Base-by-base conservation (phyloP, 2,329 filamentous ascomycete genomes). In the Cladorrhinum sp. region DNA sequence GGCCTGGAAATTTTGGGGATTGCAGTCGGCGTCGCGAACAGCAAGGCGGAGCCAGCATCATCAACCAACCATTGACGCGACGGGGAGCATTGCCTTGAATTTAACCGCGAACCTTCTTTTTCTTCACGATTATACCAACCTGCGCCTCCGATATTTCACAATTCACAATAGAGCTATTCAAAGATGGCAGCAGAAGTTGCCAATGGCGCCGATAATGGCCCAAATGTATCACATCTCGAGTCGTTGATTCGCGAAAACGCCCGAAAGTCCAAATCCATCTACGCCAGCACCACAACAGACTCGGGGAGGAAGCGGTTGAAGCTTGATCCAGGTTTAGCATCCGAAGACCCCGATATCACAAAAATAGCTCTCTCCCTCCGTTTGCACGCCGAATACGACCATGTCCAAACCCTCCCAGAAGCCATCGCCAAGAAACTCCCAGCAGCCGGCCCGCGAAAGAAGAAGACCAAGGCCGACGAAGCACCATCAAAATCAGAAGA, bases 341-440 rank as follows among this genome's bases (percentile, higher is more conserved):
- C 76, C 3, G 74, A 78, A 59, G 75, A 77, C 53, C 75, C 79
- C 7, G 72, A 75, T 60, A 69, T 76, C 48, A 73, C 73, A 57
- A 72, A 74, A 62, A 67, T 79, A 51, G 76, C 78, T 55, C 76
- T 87, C 50, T 76, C 82, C 28, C 75, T 81, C 58, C 84, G 88
- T 53, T 86, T 90, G 71, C 81, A 82, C 57, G 80, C 80, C 70
- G 92, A 97, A 77, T 97, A 96, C 75, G 84, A 87, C 68, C 80
- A 87, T 70, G 88, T 95, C 21, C 85, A 86, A 72, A 88, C 89
- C 64, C 82, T 97, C 2, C 93, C 93, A 5, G 85, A 88, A 21
- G 85, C 85, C 1, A 82, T 97, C 20, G 90, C 90, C 36, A 88
- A 90, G 21, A 95, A 93, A 73, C 89, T 89, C 14, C 84, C 80